Conservation (phyloP, 2,329 filamentous ascomycete genomes). For the Calycina marina region DNA sequence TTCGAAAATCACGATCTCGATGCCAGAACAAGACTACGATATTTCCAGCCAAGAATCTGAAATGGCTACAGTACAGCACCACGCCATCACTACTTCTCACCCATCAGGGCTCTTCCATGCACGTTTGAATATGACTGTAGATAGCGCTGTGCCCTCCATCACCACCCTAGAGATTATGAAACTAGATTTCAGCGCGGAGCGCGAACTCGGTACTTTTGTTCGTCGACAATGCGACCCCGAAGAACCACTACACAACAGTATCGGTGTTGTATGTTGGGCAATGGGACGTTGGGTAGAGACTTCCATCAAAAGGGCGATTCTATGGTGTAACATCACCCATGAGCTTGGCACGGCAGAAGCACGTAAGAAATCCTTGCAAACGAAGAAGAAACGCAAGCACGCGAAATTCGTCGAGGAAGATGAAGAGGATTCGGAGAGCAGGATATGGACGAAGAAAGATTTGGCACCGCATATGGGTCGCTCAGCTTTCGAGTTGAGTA, state of each 20-base stretch:
- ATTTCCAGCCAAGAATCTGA: slow-evolving; percentile 10
- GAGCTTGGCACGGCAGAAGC: slow-evolving; percentile 28
- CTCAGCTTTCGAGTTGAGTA: slow-evolving; percentile 26
- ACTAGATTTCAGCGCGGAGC: slow-evolving; percentile 41
- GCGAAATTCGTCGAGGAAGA: slow-evolving; percentile 16
- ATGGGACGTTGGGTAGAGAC: slow-evolving; percentile 54
- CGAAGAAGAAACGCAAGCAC: slow-evolving; percentile 10
- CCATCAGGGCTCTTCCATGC: slow-evolving; percentile 40
- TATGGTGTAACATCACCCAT: slow-evolving; percentile 41
- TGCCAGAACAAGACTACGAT: slow-evolving; percentile 17
- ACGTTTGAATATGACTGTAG: slow-evolving; percentile 41
- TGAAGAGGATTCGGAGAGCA: slow-evolving; percentile 10
- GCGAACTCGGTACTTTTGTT: slow-evolving; percentile 40
- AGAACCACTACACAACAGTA: slow-evolving; percentile 37
- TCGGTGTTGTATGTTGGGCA: slow-evolving; percentile 48
- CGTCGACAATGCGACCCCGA: slow-evolving; percentile 23
- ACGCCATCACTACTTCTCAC: slow-evolving; percentile 35
- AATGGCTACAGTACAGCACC: slow-evolving; percentile 31
- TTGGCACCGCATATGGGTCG: slow-evolving; percentile 39
- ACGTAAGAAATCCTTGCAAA: slow-evolving; percentile 9
- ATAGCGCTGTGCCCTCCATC: slow-evolving; percentile 36
- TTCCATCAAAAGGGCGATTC: slow-evolving; percentile 42
- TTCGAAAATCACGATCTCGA: slow-evolving; percentile 35
- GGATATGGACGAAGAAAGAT: slow-evolving; percentile 27
- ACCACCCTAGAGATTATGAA: slow-evolving; percentile 35